Conservation (phyloP, 768 basidiomycete species). For the Serpula lacrymans region DNA sequence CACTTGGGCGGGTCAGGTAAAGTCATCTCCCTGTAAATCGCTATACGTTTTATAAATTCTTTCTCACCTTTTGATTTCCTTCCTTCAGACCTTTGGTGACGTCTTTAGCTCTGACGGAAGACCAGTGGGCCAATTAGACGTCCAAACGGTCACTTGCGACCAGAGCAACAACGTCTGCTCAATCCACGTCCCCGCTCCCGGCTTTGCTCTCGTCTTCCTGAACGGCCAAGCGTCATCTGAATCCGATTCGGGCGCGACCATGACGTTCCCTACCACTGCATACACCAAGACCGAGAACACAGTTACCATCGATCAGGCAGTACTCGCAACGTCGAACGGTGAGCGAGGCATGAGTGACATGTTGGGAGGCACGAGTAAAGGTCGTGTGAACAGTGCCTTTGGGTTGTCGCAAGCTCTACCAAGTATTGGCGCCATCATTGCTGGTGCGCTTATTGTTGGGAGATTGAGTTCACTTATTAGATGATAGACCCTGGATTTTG, state of each 20-base stretch:
- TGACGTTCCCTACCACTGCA: conserved; percentile 57
- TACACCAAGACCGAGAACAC: conserved; percentile 55
- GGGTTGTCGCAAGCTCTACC: conserved; percentile 11
- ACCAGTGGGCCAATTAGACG: conserved; percentile 48
- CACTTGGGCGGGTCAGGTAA: conserved; percentile 75
- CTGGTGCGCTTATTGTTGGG: conserved; percentile 13
- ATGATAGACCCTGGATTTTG: too few relatives aligned
- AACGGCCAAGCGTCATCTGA: conserved; percentile 37
- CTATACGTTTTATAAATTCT: background rate
- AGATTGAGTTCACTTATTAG: too few relatives aligned
- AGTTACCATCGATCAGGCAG: conserved; percentile 48
- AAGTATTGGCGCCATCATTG: conserved; percentile 8
- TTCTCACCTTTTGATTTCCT: background rate
- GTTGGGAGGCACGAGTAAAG: conserved; percentile 9
- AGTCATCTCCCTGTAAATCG: conserved; percentile 8
- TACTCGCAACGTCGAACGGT: conserved; percentile 66
- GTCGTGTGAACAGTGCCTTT: conserved; percentile 1
- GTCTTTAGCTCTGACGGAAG: conserved; percentile 67
- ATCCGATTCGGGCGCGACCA: conserved; percentile 28
- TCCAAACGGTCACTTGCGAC: conserved; percentile 62
- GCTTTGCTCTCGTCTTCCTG: conserved; percentile 74
- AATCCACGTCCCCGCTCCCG: conserved; percentile 65
- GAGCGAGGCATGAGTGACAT: conserved; percentile 30
- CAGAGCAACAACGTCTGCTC: conserved; percentile 48
- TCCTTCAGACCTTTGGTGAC: conserved; percentile 53